Evolutionary conservation across 805 yeast species (phyloP).

Genomic region (Saccharomycopsis guyanensis): DNA sequence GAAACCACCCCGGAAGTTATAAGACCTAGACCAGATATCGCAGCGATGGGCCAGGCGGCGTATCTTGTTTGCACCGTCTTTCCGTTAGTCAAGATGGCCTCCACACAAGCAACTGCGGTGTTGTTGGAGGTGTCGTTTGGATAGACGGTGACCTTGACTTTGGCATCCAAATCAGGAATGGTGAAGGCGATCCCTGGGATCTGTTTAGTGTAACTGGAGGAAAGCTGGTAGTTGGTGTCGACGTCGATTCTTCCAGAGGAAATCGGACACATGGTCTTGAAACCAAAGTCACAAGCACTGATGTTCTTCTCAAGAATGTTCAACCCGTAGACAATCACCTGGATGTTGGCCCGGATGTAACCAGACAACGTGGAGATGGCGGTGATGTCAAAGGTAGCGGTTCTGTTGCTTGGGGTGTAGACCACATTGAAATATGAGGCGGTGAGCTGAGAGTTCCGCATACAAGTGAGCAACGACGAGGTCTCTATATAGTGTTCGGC

Average conservation of each 20-base stretch:
- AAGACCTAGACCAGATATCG: conserved; percentile 80
- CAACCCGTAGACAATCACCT: conserved; percentile 76
- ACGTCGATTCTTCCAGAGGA: conserved; percentile 82
- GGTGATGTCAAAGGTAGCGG: conserved; percentile 58
- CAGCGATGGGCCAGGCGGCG: conserved; percentile 95
- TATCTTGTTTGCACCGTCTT: conserved; percentile 89
- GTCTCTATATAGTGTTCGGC: conserved; percentile 34
- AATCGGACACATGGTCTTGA: conserved; percentile 70
- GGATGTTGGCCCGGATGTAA: conserved; percentile 56
- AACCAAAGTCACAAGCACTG: conserved; percentile 55
- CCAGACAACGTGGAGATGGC: conserved; percentile 76
- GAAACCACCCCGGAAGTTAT: conserved; percentile 82
- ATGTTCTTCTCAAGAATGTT: conserved; percentile 47
- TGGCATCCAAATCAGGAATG: conserved; percentile 91
- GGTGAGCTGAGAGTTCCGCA: conserved; percentile 80
- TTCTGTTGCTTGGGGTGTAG: conserved; percentile 57
- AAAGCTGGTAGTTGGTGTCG: conserved; percentile 38
- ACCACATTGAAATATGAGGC: conserved; percentile 75
- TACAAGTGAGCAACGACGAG: conserved; percentile 79
- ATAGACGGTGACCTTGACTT: conserved; percentile 67
- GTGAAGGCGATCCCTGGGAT: conserved; percentile 84
- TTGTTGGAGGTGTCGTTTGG: conserved; percentile 34
- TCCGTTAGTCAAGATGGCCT: conserved; percentile 78
- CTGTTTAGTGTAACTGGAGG: conserved; percentile 32
- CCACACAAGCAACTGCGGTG: conserved; percentile 79